Base-by-base conservation (phyloP, 257 asterid genomes). In the Asclepias syriaca region DNA sequence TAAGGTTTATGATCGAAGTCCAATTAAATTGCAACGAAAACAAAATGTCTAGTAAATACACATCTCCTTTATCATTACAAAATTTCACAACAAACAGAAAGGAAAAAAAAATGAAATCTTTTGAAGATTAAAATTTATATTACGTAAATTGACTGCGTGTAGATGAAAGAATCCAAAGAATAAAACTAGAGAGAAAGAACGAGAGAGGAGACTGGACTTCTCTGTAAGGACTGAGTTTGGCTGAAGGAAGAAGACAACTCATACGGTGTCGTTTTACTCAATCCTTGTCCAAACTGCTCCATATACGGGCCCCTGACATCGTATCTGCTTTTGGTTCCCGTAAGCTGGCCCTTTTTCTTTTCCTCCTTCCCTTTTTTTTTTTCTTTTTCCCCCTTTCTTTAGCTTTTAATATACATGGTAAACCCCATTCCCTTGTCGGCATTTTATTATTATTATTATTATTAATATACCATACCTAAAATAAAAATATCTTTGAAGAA, bases 1-100 rank as follows among this genome's bases (percentile, higher is more conserved):
- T 18, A 66, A 66, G 56, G 34, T 66, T 46, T 66, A 48, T 66
- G 57, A 19, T 40, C 55, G 71, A 48, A 65, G 22, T 76, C 68
- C 13, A 66, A 63, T 53, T 32, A 46, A 48, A 72, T 49, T 27
- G 2, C 3, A 58, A 8, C 19, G 19, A 21, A 21, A 16, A 43
- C 1, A 3, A 43, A 50, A 66, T n/a, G 69, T 39, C 7, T 32
- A 43, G 14, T 0, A 54, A n/a, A 43, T 40, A 46, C 24, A 22
- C 53, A 65, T 64, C 39, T 29, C 18, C 16, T 29, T 64, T 48
- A 22, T 46, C 21, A n/a, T 7, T 4, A 0, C 3, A 37, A 14
- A 39, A 39, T 0, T n/a, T 16, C 10, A 39, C 45, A 65, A 39
- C n/a, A 7, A 40, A 8, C 3, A 8, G 14, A 24, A 27, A 24